phyloP scores from a whole-genome alignment of 2,329 filamentous ascomycete species.

The Colletotrichum sp. region DNA sequence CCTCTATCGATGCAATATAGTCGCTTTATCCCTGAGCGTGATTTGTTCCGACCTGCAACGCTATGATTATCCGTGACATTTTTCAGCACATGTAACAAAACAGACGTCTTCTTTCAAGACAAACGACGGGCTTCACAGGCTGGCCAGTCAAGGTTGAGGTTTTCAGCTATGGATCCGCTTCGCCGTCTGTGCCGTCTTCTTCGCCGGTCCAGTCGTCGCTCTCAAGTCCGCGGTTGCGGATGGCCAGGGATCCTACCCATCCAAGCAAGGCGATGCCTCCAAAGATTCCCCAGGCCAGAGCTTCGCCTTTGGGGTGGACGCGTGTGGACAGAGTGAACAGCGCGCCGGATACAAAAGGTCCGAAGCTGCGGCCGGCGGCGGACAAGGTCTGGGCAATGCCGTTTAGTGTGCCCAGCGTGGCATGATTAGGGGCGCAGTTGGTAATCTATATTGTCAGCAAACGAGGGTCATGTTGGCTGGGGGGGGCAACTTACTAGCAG shows the following conservation, averaged over 20 bases:
- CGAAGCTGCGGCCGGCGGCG: slow-evolving; percentile 85
- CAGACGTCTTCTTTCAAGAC: not conserved
- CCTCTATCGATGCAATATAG: slow-evolving; percentile 5
- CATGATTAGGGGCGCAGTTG: slow-evolving; percentile 86
- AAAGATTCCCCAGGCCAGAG: slow-evolving; percentile 85
- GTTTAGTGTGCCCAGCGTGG: slow-evolving; percentile 87
- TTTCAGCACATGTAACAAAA: not conserved
- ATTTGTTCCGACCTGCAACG: not conserved
- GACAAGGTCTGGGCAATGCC: slow-evolving; percentile 93
- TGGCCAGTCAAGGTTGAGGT: not conserved
- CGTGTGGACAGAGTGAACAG: slow-evolving; percentile 81
- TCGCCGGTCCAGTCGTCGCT: slow-evolving; percentile 58
- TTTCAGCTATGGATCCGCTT: slow-evolving; percentile 8
- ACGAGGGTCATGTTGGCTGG: not conserved
- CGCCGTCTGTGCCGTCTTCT: slow-evolving; percentile 31
- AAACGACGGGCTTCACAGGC: not conserved
- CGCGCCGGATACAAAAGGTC: slow-evolving; percentile 86
- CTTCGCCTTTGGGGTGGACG: slow-evolving; percentile 81
- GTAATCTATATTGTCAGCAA: slow-evolving; percentile 68
- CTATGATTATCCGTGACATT: slow-evolving; percentile 3
- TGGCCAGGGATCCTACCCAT: slow-evolving; percentile 79
- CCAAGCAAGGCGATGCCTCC: slow-evolving; percentile 82
- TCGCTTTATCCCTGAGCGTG: not conserved
- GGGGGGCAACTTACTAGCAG: slow-evolving; percentile 67
- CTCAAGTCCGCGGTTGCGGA: slow-evolving; percentile 67